phyloP scores from a whole-genome alignment of 2,329 filamentous ascomycete genomes.

The Diplodia mutila region DNA sequence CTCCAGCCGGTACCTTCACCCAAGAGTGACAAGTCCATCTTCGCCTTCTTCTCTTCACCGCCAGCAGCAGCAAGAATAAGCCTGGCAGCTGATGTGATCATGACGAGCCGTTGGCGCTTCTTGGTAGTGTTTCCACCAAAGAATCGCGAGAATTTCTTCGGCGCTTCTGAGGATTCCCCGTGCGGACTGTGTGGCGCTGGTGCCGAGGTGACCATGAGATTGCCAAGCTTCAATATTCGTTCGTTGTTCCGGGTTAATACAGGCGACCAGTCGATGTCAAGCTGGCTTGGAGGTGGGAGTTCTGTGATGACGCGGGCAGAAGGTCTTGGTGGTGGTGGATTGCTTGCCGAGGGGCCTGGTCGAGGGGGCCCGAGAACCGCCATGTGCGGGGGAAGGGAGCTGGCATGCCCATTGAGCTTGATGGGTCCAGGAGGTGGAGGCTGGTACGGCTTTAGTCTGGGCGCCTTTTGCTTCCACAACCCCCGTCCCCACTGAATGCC shows the following conservation, averaged over 20 bases:
- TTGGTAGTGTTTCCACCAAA: constrained; percentile 91
- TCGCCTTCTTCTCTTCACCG: constrained; percentile 93
- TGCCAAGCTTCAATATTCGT: constrained; percentile 90
- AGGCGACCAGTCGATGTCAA: constrained; percentile 98
- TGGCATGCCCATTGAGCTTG: constrained; percentile 48
- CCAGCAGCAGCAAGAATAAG: constrained; percentile 89
- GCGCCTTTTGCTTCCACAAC: constrained; percentile 88
- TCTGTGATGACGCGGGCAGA: constrained; percentile 80
- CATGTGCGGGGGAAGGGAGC: constrained; percentile 26
- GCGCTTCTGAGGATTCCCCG: constrained; percentile 62
- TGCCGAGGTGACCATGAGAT: constrained; percentile 80
- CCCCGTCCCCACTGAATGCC: constrained; percentile 81
- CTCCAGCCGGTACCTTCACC: constrained; percentile 76
- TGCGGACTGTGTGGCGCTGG: constrained; percentile 75
- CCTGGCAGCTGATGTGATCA: constrained; percentile 90
- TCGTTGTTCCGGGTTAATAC: constrained; percentile 90
- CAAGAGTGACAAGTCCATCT: constrained; percentile 86
- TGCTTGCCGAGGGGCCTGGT: constrained; percentile 35
- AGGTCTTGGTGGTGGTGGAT: constrained; percentile 61
- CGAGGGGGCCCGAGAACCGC: constrained; percentile 31
- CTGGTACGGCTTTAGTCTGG: constrained; percentile 80
- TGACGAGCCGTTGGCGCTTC: constrained; percentile 88
- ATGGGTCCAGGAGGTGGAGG: constrained; percentile 74
- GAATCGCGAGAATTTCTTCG: constrained; percentile 88
- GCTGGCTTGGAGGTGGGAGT: constrained; percentile 90